Percentiles rank a stretch among this genome's conserved stretches.
These are phyloP conservation scores for Solanum pimpinellifolium DNA, from an alignment of 257 asterid genomes.

Conservation along the genomic window DNA sequence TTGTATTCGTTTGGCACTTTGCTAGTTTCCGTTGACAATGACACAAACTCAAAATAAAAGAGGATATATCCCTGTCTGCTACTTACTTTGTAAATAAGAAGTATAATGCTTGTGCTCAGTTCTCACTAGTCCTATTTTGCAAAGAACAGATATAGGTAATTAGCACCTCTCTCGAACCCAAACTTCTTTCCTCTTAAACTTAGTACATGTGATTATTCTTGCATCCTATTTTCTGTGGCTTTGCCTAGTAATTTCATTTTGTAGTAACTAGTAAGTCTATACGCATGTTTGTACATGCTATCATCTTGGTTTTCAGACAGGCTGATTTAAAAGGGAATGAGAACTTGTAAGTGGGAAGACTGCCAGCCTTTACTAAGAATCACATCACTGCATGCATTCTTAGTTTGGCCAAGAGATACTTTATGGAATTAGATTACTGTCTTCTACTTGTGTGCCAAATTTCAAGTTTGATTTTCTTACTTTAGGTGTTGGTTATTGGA, in stretches of 20 bases:
- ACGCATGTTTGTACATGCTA: background rate
- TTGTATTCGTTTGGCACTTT: background rate
- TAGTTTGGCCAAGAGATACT: background rate
- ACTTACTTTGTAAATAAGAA: background rate
- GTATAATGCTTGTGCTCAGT: background rate
- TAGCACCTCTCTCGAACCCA: background rate
- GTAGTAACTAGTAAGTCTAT: background rate
- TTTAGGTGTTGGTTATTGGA: constrained; percentile 91
- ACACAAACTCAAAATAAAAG: background rate
- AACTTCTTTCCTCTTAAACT: background rate
- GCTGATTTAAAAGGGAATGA: background rate
- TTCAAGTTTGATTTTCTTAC: background rate
- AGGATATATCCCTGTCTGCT: background rate
- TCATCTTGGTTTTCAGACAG: background rate
- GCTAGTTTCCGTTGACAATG: background rate
- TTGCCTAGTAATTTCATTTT: background rate
- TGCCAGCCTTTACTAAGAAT: background rate
- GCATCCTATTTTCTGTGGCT: background rate
- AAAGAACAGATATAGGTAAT: background rate
- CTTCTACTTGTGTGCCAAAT: background rate
- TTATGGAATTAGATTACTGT: background rate
- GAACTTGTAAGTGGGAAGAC: background rate
- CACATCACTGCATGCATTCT: background rate
- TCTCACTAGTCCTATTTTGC: background rate
- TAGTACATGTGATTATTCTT: background rate